Conservation (phyloP, 2,329 filamentous ascomycete species). For the Xylaria sp. region DNA sequence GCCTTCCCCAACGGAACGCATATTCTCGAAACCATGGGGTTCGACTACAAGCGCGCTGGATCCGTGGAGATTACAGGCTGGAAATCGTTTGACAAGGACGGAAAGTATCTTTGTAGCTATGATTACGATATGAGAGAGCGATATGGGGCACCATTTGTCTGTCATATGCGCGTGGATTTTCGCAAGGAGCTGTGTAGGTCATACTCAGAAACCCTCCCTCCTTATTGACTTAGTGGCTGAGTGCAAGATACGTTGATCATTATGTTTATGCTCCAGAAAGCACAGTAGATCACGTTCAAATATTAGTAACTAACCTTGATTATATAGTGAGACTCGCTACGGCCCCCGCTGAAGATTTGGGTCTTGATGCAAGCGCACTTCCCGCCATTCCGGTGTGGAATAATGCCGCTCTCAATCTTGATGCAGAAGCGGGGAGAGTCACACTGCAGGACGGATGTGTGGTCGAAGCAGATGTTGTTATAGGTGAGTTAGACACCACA, state of each 20-base stretch:
- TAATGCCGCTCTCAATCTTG: constrained; percentile 39
- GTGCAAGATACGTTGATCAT: neutral
- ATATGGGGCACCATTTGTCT: constrained; percentile 38
- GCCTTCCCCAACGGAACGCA: constrained; percentile 43
- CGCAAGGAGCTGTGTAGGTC: constrained; percentile 37
- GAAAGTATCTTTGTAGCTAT: constrained; percentile 35
- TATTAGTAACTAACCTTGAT: neutral
- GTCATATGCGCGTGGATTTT: constrained; percentile 43
- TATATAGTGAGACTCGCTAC: constrained; percentile 40
- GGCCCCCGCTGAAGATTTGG: constrained; percentile 39
- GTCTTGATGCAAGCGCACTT: constrained; percentile 34
- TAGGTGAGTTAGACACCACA: constrained; percentile 30
- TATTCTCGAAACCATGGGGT: constrained; percentile 41
- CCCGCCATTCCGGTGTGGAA: constrained; percentile 39
- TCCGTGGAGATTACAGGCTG: constrained; percentile 39
- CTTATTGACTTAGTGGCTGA: neutral
- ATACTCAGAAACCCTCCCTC: neutral
- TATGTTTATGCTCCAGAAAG: neutral
- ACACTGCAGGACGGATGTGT: constrained; percentile 41
- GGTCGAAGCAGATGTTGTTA: constrained; percentile 41
- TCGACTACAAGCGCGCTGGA: constrained; percentile 37
- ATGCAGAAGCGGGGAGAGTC: constrained; percentile 40
- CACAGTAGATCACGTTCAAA: neutral
- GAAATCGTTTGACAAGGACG: constrained; percentile 38
- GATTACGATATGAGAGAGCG: constrained; percentile 37